phyloP scores from a whole-genome alignment of 2,329 filamentous ascomycete genomes.

The Hypoxylon sp. region DNA sequence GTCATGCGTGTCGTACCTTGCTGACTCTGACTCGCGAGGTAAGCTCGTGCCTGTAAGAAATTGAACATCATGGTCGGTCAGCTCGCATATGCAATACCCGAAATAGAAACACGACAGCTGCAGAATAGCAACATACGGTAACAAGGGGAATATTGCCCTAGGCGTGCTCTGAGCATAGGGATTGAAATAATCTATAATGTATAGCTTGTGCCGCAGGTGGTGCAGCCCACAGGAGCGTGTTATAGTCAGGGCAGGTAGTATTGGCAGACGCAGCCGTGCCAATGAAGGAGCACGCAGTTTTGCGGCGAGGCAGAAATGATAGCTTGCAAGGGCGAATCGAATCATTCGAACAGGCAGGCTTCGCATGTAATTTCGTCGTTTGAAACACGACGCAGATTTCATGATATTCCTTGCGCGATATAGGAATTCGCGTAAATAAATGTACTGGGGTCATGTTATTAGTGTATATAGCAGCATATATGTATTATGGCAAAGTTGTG shows the following conservation, averaged over 20 bases:
- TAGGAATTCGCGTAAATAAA: constrained; percentile 20
- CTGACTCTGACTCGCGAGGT: constrained; percentile 26
- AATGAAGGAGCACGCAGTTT: constrained; percentile 36
- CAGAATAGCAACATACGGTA: constrained; percentile 23
- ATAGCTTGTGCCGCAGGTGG: constrained; percentile 27
- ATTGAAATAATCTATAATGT: constrained; percentile 19
- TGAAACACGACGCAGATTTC: constrained; percentile 36
- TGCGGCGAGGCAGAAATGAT: constrained; percentile 37
- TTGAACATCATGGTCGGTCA: constrained; percentile 21
- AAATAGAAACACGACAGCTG: constrained; percentile 43
- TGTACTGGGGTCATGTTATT: constrained; percentile 23
- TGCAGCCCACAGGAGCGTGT: constrained; percentile 25
- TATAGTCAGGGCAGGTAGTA: constrained; percentile 37
- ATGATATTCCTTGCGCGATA: constrained; percentile 31
- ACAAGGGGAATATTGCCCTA: constrained; percentile 24
- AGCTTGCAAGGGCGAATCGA: constrained; percentile 24
- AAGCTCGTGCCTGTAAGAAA: constrained; percentile 24
- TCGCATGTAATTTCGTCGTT: constrained; percentile 32
- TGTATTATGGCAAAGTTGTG: constrained; percentile 11
- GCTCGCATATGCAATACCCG: constrained; percentile 32
- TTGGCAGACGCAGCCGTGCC: constrained; percentile 26
- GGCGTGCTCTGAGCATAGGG: constrained; percentile 18
- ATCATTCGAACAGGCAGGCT: constrained; percentile 28
- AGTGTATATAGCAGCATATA: constrained; percentile 27
- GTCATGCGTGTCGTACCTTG: constrained; percentile 32